phyloP scores from a whole-genome alignment of 2,329 filamentous ascomycete genomes.

The Berkeleyomyces basicola region DNA sequence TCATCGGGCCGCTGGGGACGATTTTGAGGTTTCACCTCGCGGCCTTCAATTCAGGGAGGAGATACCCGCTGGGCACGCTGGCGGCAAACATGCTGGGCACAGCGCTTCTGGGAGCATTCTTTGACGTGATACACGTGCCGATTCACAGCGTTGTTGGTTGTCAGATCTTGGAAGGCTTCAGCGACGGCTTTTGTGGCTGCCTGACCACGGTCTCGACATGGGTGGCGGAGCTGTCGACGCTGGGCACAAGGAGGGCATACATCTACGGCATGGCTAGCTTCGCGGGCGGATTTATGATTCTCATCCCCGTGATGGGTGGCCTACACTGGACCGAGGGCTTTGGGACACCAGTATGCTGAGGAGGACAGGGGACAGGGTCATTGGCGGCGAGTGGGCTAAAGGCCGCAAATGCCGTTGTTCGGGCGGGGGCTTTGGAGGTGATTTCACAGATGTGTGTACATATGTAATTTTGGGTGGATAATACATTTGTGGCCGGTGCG shows the following conservation, averaged over 20 bases:
- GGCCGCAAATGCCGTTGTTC: background rate
- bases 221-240: slow-evolving; percentile 40
- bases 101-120: slow-evolving; percentile 56
- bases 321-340: slow-evolving; percentile 53
- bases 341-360: slow-evolving; percentile 23
- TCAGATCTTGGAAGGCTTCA: slow-evolving; percentile 48
- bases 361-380: background rate
- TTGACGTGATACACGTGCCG: slow-evolving; percentile 56
- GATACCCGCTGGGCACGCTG: slow-evolving; percentile 79
- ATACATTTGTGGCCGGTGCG: no score
- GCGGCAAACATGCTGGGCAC: slow-evolving; percentile 65
- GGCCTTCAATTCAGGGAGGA: slow-evolving; percentile 49
- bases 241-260: slow-evolving; percentile 43
- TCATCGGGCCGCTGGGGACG: slow-evolving; percentile 71
- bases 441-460: no score
- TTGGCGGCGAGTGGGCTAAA: background rate
- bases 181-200: slow-evolving; percentile 53
- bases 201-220: slow-evolving; percentile 52
- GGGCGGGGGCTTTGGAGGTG: no score
- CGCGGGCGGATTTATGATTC: slow-evolving; percentile 34
- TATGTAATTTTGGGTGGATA: no score
- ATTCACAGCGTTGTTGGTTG: slow-evolving; percentile 41
- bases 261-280: slow-evolving; percentile 50
- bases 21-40: slow-evolving; percentile 59
- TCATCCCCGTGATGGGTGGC: slow-evolving; percentile 60